These are phyloP conservation scores for Trypanosoma theileri DNA, from an alignment of 208 protist genomes.

Conservation along the genomic window DNA sequence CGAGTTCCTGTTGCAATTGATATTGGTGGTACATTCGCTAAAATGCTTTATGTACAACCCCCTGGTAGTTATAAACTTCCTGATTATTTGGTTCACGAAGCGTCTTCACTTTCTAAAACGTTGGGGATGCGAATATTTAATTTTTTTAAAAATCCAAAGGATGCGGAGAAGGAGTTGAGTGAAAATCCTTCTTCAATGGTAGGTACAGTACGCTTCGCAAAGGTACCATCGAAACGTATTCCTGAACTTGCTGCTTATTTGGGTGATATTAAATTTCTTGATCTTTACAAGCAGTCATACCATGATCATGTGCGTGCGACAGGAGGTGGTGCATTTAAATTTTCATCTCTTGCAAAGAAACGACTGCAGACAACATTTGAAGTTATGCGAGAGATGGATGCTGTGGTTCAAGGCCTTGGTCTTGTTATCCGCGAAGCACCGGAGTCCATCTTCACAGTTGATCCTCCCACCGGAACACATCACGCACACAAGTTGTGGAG, in stretches of 20 bases:
- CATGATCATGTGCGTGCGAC: constrained; percentile 68
- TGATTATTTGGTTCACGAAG: constrained; percentile 54
- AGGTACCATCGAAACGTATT: constrained; percentile 80
- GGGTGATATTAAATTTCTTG: constrained; percentile 27
- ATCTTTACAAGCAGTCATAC: constrained; percentile 48
- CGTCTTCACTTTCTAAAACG: constrained; percentile 73
- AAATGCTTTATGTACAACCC: constrained; percentile 83
- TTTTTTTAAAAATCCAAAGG: constrained; percentile 53
- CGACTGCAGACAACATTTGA: constrained; percentile 63
- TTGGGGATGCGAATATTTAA: constrained; percentile 55
- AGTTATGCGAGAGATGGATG: constrained; percentile 90
- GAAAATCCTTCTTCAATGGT: constrained; percentile 38
- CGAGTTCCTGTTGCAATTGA: constrained; percentile 79
- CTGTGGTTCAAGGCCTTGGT: constrained; percentile 88
- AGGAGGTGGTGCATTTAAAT: constrained; percentile 91
- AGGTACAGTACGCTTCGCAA: constrained; percentile 80
- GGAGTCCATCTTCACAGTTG: constrained; percentile 84
- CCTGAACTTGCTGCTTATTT: constrained; percentile 75
- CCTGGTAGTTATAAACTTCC: constrained; percentile 39
- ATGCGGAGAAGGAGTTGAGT: constrained; percentile 41
- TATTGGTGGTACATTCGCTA: constrained; percentile 91
- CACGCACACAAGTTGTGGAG: constrained; percentile 64
- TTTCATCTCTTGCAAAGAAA: constrained; percentile 48
- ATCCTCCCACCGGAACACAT: constrained; percentile 55
- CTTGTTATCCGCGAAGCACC: constrained; percentile 69